Evolutionary conservation across 164 flowering plant species (phyloP).

Genomic region (Vitis labrusca): DNA sequence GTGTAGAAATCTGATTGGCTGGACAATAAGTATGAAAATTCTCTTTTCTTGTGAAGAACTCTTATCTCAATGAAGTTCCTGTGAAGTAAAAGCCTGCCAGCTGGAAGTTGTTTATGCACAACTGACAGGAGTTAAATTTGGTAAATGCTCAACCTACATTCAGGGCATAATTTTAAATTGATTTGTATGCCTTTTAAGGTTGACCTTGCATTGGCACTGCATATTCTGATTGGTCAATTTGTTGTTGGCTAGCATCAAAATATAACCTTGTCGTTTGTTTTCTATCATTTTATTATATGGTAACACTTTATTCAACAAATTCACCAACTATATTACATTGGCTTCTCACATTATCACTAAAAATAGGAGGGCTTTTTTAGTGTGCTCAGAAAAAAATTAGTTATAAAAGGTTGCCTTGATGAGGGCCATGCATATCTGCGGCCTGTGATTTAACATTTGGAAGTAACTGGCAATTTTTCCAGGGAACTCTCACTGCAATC

Average conservation of each 20-base stretch:
- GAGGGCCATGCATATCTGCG: background rate
- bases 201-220: background rate
- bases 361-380: background rate
- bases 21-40: background rate
- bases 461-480: conserved; percentile 9
- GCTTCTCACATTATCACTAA: too few species aligned
- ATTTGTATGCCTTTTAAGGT: background rate
- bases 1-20: too few species aligned
- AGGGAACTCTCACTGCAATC: conserved; percentile 81
- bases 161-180: background rate
- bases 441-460: conserved; percentile 2
- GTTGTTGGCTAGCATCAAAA: too few species aligned
- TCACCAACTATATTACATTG: background rate
- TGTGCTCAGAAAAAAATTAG: background rate
- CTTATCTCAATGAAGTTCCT: background rate
- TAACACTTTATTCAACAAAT: background rate
- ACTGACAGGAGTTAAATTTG: background rate
- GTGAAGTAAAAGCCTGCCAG: background rate
- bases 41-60: background rate
- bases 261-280: background rate
- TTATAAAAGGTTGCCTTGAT: background rate
- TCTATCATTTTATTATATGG: background rate
- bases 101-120: background rate
- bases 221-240: background rate
- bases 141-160: background rate